These are phyloP conservation scores for Yamadazyma atmosphaerica DNA, from an alignment of 1,139 yeast genomes.

Conservation along the genomic window DNA sequence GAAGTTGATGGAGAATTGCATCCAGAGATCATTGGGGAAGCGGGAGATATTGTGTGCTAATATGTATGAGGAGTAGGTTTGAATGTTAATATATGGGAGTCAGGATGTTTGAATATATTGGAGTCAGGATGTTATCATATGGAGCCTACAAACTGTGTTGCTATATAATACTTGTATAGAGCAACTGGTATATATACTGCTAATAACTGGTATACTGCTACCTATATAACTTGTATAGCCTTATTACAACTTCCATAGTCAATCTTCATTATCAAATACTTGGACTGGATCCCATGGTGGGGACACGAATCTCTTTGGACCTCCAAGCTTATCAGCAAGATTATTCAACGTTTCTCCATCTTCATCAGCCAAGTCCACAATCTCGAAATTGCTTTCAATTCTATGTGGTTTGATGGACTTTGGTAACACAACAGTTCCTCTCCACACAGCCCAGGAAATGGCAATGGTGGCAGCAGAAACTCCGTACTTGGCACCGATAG, in stretches of 20 bases:
- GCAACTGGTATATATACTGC: too few species aligned
- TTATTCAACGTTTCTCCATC: constrained; percentile 53
- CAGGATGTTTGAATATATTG: too few species aligned
- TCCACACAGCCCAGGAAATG: constrained; percentile 70
- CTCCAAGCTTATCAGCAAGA: constrained; percentile 42
- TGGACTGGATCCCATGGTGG: constrained; percentile 2
- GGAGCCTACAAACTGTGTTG: too few species aligned
- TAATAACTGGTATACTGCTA: neutral
- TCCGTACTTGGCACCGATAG: constrained; percentile 55
- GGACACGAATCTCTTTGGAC: constrained; percentile 30
- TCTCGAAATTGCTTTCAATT: constrained; percentile 56
- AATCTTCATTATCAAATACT: neutral
- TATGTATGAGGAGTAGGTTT: constrained; percentile 41
- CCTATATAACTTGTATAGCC: neutral
- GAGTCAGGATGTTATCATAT: too few species aligned
- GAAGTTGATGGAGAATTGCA: constrained; percentile 53
- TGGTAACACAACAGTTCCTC: constrained; percentile 72
- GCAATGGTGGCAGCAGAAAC: constrained; percentile 62
- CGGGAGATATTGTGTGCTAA: constrained; percentile 45
- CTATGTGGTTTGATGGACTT: constrained; percentile 66
- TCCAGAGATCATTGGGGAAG: constrained; percentile 54
- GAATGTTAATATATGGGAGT: too few species aligned
- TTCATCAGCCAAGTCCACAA: constrained; percentile 50
- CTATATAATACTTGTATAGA: too few species aligned
- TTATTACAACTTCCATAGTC: neutral